Percentiles rank a stretch among this genome's conserved stretches.
phyloP scores from a whole-genome alignment of 2,329 filamentous ascomycete species.

The Alternaria panax region DNA sequence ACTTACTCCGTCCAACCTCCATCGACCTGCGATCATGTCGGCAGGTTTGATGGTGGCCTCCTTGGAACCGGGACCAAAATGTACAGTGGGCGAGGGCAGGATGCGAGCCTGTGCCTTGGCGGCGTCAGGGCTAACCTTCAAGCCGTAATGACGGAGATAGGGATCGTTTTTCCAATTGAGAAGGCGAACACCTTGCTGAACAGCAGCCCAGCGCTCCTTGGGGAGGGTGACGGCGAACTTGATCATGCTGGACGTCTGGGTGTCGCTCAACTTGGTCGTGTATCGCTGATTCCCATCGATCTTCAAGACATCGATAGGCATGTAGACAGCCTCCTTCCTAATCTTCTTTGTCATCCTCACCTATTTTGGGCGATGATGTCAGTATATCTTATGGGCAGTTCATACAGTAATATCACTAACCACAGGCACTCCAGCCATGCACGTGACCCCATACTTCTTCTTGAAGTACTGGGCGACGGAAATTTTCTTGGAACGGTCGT shows the following conservation, averaged over 20 bases:
- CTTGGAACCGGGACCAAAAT: constrained; percentile 61
- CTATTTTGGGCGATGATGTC: background rate
- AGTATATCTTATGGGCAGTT: background rate
- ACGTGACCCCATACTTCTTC: constrained; percentile 58
- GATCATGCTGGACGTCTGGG: constrained; percentile 85
- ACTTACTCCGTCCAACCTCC: constrained; percentile 72
- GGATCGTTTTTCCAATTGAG: constrained; percentile 74
- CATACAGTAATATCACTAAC: constrained; percentile 47
- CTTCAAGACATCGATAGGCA: constrained; percentile 64
- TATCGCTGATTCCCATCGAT: constrained; percentile 65
- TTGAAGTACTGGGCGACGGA: constrained; percentile 67
- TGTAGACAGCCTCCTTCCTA: constrained; percentile 51
- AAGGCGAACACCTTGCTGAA: constrained; percentile 71
- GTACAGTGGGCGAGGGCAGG: constrained; percentile 73
- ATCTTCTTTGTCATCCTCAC: constrained; percentile 61
- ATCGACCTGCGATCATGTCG: constrained; percentile 71
- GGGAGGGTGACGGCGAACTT: constrained; percentile 88
- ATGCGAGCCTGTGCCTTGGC: constrained; percentile 71
- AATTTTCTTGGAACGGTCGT: constrained; percentile 62
- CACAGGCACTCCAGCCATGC: constrained; percentile 62
- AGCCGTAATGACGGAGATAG: constrained; percentile 74
- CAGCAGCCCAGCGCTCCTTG: constrained; percentile 68
- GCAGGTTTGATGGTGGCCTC: constrained; percentile 31
- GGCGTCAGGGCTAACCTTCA: constrained; percentile 71
- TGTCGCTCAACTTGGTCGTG: constrained; percentile 64